Evolutionary conservation across 1,139 yeast species (phyloP).

Genomic region (Yamadazyma pseudoaaseri): DNA sequence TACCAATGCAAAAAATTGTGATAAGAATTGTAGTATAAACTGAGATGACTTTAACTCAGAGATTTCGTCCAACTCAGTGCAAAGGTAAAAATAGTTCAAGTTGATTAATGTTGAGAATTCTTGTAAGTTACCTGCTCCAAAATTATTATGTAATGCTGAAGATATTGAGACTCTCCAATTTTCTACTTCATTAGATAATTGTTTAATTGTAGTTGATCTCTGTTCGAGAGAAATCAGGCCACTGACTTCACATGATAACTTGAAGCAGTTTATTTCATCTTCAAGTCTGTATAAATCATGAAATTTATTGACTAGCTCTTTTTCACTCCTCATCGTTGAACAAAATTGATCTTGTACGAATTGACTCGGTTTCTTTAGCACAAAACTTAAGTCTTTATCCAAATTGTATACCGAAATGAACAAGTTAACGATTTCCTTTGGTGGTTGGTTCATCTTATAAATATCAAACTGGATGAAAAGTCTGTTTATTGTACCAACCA

Average conservation of each 20-base stretch:
- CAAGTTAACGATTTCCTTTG: constrained; percentile 10
- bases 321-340: constrained; percentile 1
- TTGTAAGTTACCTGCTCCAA: constrained; percentile 20
- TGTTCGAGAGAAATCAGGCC: neutral
- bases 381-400: constrained; percentile 38
- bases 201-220: neutral
- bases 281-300: constrained; percentile 13
- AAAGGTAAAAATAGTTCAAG: constrained; percentile 38
- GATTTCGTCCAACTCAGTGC: constrained; percentile 42
- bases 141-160: constrained; percentile 24
- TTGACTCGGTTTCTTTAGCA: constrained; percentile 35
- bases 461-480: constrained; percentile 25
- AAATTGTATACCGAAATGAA: constrained; percentile 42
- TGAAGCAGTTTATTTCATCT: constrained; percentile 17
- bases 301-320: constrained; percentile 8
- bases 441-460: constrained; percentile 14
- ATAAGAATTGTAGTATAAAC: constrained; percentile 42
- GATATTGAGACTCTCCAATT: constrained; percentile 36
- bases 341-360: constrained; percentile 23
- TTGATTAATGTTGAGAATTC: constrained; percentile 34
- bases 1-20: constrained; percentile 39
- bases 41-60: constrained; percentile 38
- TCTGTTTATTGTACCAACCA: constrained; percentile 35
- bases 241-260: neutral
- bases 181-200: constrained; percentile 22